Evolutionary conservation across 192 early-diverging fungal species (phyloP).

Genomic region (Paraglomus brasilianum): DNA sequence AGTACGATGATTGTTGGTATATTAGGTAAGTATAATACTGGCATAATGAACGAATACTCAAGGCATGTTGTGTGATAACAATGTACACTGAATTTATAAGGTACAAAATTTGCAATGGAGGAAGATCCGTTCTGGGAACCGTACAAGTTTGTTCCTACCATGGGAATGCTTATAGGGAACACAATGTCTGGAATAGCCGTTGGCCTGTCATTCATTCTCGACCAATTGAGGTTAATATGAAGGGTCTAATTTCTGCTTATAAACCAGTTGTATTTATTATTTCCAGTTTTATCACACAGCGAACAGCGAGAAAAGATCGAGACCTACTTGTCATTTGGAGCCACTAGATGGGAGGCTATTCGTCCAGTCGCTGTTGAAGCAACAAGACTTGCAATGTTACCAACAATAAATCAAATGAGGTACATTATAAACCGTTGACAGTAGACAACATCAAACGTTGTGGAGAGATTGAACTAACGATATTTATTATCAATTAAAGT

Average conservation of each 20-base stretch:
- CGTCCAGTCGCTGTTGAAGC: slow-evolving; percentile 72
- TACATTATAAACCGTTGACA: slow-evolving; percentile 2
- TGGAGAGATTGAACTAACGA: slow-evolving; percentile 7
- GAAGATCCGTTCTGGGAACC: slow-evolving; percentile 70
- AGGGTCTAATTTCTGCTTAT: slow-evolving; percentile 26
- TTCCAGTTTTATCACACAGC: slow-evolving; percentile 23
- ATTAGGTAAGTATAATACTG: slow-evolving; percentile 41
- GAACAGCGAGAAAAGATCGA: slow-evolving; percentile 51
- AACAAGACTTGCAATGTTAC: slow-evolving; percentile 72
- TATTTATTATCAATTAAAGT: slow-evolving; percentile 28
- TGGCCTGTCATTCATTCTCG: slow-evolving; percentile 59
- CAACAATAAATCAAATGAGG: slow-evolving; percentile 76
- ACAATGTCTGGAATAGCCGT: slow-evolving; percentile 71
- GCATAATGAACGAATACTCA: not conserved
- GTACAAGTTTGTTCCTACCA: slow-evolving; percentile 79
- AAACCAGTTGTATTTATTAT: not conserved
- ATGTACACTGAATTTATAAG: slow-evolving; percentile 25
- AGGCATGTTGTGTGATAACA: not conserved
- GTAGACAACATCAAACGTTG: too few species aligned
- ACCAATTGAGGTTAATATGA: slow-evolving; percentile 55
- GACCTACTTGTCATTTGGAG: slow-evolving; percentile 67
- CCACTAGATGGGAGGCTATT: slow-evolving; percentile 77
- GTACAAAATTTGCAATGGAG: slow-evolving; percentile 66
- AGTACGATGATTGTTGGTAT: slow-evolving; percentile 54
- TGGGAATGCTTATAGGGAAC: slow-evolving; percentile 89